These are phyloP conservation scores for Colletotrichum liriopes DNA, from an alignment of 2,329 filamentous ascomycete genomes.

Conservation along the genomic window DNA sequence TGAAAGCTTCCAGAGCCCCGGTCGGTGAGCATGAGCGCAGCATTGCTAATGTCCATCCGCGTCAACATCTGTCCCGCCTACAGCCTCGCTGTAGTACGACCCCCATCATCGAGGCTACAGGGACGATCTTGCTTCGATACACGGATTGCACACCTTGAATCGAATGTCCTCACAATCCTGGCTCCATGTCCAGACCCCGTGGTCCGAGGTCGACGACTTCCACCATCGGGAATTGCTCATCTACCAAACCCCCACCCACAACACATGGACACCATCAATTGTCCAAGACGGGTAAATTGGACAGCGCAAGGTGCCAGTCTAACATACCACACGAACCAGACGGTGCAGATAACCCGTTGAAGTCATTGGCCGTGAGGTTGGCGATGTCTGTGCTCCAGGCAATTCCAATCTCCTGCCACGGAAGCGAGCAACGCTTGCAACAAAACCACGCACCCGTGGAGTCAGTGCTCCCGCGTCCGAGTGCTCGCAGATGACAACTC, in stretches of 20 bases:
- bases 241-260: not conserved
- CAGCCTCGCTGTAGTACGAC: not conserved
- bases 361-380: not conserved
- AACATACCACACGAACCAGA: not conserved
- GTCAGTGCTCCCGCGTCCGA: conserved; percentile 29
- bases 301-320: not conserved
- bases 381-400: not conserved
- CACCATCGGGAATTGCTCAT: not conserved
- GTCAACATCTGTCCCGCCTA: not conserved
- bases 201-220: not conserved
- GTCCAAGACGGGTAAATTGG: not conserved
- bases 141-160: too few species aligned
- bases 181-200: not conserved
- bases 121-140: not conserved
- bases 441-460: not conserved
- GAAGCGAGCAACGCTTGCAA: conserved; percentile 1
- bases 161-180: not conserved
- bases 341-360: not conserved
- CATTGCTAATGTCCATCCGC: not conserved
- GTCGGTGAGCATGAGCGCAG: not conserved
- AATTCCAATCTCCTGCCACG: not conserved
- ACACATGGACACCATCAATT: not conserved
- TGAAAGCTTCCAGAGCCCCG: not conserved
- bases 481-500: conserved; percentile 30
- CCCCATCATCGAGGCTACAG: too few species aligned